Base-by-base conservation (phyloP, 176 grass and related monocot species). In the Oryza rufipogon region DNA sequence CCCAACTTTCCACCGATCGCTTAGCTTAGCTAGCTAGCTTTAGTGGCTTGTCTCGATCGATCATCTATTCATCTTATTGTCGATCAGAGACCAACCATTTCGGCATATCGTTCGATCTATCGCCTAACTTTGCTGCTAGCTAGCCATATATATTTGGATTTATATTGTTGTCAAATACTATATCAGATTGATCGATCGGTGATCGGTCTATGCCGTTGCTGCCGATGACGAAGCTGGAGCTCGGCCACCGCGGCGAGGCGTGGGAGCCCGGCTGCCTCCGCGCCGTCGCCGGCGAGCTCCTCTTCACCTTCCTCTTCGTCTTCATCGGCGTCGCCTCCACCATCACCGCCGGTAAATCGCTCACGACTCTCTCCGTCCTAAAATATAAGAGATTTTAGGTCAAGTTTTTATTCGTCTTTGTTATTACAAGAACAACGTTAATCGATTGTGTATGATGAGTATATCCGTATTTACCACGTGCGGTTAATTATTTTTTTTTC, bases 251-350 rank as follows among this genome's bases (percentile, higher is more conserved):
- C 66, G 76, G 73, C 26, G 96, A 98, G 87, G 93, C 81, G 41
- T 73, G 71, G 16, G 86, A 95, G 74, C 91, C 93, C 39, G 93
- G 78, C 83, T 98, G 86, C 86, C 33, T 95, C 76, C 83, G 91
- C 0, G 96, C 87, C 11, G 86, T 98, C 12, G 70, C 92, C 68
- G 93, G 93, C 61, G 96, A 98, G 92, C 46, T 93, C 65, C 79
- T 98, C 76, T 87, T 95, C 80, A 98, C 96, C 52, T 98, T 98
- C 83, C 96, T 98, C 84, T 95, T 98, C 69, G 91, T 98, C 87
- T 92, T 98, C 86, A 75, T 90, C 32, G 87, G 86, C 7, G 96
- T 98, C 61, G 93, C 87, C 20, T n/a, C 91, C 10, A 93, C 91
- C 71, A 94, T 95, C 77, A 30, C 89, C 23, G 85, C 80, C 13